Conservation (phyloP, 2,329 filamentous ascomycete genomes). For the Ceratocystis harringtonii region DNA sequence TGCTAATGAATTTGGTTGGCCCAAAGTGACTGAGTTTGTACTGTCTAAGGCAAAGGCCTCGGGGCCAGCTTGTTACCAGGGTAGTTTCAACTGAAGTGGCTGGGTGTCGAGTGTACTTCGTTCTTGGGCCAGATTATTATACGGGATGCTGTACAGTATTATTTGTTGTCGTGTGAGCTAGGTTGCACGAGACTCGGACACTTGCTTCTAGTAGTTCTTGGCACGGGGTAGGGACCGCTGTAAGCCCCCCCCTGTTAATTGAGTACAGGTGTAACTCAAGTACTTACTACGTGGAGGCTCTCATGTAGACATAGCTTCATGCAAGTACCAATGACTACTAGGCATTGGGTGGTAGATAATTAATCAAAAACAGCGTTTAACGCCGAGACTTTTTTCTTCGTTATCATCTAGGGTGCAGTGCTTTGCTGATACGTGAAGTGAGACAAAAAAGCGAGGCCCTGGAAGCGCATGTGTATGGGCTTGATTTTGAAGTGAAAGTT, state of each 20-base stretch:
- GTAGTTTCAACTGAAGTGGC: too few species aligned
- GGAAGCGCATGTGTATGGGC: not conserved
- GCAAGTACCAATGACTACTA: too few species aligned
- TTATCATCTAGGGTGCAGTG: not conserved
- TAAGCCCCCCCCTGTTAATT: not conserved
- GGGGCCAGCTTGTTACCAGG: too few species aligned
- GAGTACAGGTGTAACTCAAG: not conserved
- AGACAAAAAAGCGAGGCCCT: not conserved
- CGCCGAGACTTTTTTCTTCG: too few species aligned
- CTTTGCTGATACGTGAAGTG: not conserved
- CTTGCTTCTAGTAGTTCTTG: not conserved
- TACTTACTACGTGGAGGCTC: too few species aligned
- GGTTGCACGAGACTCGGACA: not conserved
- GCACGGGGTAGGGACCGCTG: not conserved
- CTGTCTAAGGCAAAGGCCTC: too few species aligned
- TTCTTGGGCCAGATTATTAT: not conserved
- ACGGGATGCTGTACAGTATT: not conserved
- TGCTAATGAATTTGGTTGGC: too few species aligned
- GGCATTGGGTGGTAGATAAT: too few species aligned
- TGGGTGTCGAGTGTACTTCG: too few species aligned
- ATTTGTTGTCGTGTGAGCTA: not conserved
- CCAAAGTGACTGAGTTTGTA: too few species aligned
- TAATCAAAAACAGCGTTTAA: too few species aligned
- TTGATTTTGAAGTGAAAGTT: not conserved
- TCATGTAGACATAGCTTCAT: too few species aligned